phyloP scores from a whole-genome alignment of 768 basidiomycete genomes.

The Leccinellum rugosiceps region DNA sequence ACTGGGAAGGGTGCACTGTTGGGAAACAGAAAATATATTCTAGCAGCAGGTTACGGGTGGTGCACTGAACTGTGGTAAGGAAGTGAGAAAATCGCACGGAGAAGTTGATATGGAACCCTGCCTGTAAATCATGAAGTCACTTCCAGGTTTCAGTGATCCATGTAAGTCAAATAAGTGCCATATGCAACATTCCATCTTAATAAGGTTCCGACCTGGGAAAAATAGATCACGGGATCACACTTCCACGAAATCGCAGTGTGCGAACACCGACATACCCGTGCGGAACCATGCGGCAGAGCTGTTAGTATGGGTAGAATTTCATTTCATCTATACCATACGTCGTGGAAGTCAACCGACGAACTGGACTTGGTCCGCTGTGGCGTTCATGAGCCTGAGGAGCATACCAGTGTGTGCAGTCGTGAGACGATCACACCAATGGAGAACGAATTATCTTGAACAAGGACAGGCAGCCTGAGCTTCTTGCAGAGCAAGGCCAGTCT shows the following conservation, averaged over 20 bases:
- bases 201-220: not conserved
- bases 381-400: not conserved
- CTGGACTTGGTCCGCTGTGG: not conserved
- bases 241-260: not conserved
- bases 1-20: not conserved
- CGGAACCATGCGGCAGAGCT: conserved; percentile 1
- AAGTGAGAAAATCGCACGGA: not conserved
- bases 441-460: not conserved
- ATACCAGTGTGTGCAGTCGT: not conserved
- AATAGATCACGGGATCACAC: not conserved
- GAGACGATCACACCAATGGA: not conserved
- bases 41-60: conserved; percentile 2
- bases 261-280: not conserved
- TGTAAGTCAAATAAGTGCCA: not conserved
- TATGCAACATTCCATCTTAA: not conserved
- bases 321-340: not conserved
- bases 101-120: not conserved
- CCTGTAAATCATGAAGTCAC: not conserved
- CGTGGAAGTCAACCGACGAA: not conserved
- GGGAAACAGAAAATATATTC: not conserved
- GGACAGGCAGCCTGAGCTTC: conserved; percentile 32
- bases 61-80: not conserved
- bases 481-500: conserved; percentile 32
- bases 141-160: not conserved
- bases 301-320: not conserved